phyloP scores from a whole-genome alignment of 2,329 filamentous ascomycete species.

The Curvularia hawaiiensis region DNA sequence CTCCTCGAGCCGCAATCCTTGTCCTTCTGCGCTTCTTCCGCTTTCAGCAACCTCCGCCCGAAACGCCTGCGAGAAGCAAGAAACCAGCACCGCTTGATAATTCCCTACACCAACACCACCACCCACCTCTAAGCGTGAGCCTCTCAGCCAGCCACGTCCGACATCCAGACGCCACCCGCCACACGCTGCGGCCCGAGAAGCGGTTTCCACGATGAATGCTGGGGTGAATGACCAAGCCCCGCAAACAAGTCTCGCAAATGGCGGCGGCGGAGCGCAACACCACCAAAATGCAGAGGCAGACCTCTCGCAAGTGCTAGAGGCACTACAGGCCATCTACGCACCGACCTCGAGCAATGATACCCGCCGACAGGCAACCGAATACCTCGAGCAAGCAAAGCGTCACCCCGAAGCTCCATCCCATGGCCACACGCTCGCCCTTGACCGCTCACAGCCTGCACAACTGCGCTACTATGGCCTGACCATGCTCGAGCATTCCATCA shows the following conservation, averaged over 20 bases:
- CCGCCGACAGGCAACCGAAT: conserved; percentile 80
- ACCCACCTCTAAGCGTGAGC: background rate
- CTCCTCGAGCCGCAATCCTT: conserved; percentile 15
- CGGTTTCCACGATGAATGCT: conserved; percentile 39
- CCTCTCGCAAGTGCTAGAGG: conserved; percentile 76
- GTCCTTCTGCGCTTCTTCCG: conserved; percentile 14
- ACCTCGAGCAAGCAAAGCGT: conserved; percentile 84
- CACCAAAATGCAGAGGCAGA: conserved; percentile 33
- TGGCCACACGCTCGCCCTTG: conserved; percentile 81
- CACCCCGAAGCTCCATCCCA: conserved; percentile 79
- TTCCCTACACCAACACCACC: conserved; percentile 3
- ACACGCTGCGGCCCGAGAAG: conserved; percentile 13
- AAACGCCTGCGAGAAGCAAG: background rate
- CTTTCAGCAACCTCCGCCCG: conserved; percentile 16
- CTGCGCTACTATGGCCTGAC: conserved; percentile 94
- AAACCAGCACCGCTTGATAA: background rate
- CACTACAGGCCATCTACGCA: conserved; percentile 86
- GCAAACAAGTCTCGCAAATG: conserved; percentile 30
- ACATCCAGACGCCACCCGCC: background rate
- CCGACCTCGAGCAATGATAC: conserved; percentile 79
- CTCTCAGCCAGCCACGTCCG: background rate
- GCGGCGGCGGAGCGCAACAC: conserved; percentile 23
- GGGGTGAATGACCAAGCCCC: conserved; percentile 33
- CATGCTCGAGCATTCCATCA: conserved; percentile 86
- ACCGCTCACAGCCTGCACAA: conserved; percentile 74